Base-by-base conservation (phyloP, 2,329 filamentous ascomycete species). In the Sphaerostilbella broomeana region DNA sequence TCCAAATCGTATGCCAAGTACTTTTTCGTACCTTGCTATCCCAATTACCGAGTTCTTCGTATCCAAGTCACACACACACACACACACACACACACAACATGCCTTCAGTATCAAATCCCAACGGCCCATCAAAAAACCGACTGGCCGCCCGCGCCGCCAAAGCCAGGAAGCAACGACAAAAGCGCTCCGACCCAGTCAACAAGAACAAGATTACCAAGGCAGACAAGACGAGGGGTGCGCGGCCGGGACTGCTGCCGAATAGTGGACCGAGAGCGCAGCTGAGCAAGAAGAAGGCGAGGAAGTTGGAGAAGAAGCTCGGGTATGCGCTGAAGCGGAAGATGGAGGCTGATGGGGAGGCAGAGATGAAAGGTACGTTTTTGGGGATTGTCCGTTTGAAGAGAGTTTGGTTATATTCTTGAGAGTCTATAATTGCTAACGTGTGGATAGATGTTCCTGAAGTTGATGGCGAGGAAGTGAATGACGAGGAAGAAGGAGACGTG, bases 51-150 rank as follows among this genome's bases (percentile, higher is more conserved):
- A n/a, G n/a, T n/a, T n/a, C n/a, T n/a, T n/a, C n/a, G n/a, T n/a
- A n/a, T n/a, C n/a, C n/a, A n/a, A n/a, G n/a, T n/a, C n/a, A n/a
- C n/a, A n/a, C n/a, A n/a, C n/a, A n/a, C n/a, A n/a, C n/a, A n/a
- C n/a, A n/a, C n/a, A n/a, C n/a, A n/a, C n/a, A n/a, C n/a, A n/a
- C n/a, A n/a, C n/a, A 35, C 38, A 53, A 40, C 46, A 77, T 75
- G 72, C 67, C 69, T 12, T 77, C 73, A 33, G 68, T 75, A 50
- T 71, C 72, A 48, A 79, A 76, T 61, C 74, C 73, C 53, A 78
- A 78, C 66, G 65, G 63, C 32, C 65, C 66, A 8, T 76, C 71
- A 38, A 69, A 69, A 52, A 75, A 75, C 64, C 68, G 72, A 11
- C 58, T 70, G 26, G 63, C 62, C 13, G 69, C 70, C 24, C 63